phyloP scores from a whole-genome alignment of 352 stramenopile genomes.

The Paralagenidium karlingii region DNA sequence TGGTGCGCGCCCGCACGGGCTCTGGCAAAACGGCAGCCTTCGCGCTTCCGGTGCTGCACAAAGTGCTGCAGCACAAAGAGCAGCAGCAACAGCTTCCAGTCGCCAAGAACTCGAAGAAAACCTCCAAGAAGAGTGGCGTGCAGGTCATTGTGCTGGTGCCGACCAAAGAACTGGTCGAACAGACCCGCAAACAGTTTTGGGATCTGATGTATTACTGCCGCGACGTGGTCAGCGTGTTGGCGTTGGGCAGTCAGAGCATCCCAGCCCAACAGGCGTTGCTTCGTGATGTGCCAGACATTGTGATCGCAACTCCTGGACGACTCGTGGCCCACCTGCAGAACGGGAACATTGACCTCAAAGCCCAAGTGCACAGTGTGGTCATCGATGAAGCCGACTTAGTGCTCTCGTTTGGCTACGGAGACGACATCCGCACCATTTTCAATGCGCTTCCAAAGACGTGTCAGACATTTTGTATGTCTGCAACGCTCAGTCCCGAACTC shows the following conservation, averaged over 20 bases:
- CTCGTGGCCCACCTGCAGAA: conserved; percentile 84
- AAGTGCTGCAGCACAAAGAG: conserved; percentile 80
- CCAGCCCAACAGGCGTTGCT: conserved; percentile 79
- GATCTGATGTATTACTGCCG: conserved; percentile 97
- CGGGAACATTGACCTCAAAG: conserved; percentile 70
- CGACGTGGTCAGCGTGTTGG: conserved; percentile 87
- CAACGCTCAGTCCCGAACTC: conserved; percentile 94
- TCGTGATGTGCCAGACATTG: conserved; percentile 83
- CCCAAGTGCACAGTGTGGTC: conserved; percentile 92
- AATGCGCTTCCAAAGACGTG: conserved; percentile 95
- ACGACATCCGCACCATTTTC: conserved; percentile 89
- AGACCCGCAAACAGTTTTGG: conserved; percentile 84
- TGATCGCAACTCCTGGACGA: conserved; percentile 91
- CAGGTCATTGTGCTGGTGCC: conserved; percentile 93
- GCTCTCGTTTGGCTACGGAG: conserved; percentile 93
- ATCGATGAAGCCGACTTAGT: conserved; percentile 99
- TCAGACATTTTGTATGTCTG: conserved; percentile 97
- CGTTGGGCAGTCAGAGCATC: conserved; percentile 85
- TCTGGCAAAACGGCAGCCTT: conserved; percentile 93
- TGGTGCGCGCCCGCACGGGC: conserved; percentile 87
- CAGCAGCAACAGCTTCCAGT: no score
- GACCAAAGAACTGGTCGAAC: conserved; percentile 95
- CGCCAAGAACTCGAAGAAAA: conserved; percentile 12
- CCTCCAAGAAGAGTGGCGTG: conserved; percentile 20
- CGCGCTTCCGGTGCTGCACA: conserved; percentile 86